phyloP scores from a whole-genome alignment of 352 stramenopile genomes.

The Phytophthora palmivora region DNA sequence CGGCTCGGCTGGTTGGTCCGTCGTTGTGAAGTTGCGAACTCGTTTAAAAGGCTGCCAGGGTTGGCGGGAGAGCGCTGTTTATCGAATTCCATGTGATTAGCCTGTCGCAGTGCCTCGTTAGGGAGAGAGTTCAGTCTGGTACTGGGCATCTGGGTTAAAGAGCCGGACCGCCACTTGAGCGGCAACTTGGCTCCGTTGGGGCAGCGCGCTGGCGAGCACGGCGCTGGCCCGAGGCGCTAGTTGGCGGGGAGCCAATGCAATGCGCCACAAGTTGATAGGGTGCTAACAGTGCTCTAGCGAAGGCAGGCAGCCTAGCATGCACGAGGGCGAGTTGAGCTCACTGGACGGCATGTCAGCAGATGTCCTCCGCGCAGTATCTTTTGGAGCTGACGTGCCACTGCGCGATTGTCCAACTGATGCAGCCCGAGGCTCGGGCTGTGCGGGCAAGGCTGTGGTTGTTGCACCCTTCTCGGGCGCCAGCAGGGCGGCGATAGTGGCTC shows the following conservation, averaged over 20 bases:
- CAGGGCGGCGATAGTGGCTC: slow-evolving; percentile 30
- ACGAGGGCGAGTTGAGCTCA: no score
- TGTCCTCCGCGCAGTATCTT: slow-evolving; percentile 30
- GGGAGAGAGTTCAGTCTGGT: slow-evolving; percentile 43
- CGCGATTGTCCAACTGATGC: slow-evolving; percentile 35
- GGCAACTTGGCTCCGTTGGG: slow-evolving; percentile 31
- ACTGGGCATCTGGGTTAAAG: slow-evolving; percentile 34
- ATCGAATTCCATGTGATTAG: slow-evolving; percentile 47
- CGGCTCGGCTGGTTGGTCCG: slow-evolving; percentile 23
- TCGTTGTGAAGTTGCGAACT: slow-evolving; percentile 36
- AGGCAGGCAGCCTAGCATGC: no score
- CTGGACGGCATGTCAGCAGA: slow-evolving; percentile 12
- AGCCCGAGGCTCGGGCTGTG: no score
- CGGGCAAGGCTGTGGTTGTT: slow-evolving; percentile 25
- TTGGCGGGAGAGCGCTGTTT: slow-evolving; percentile 34
- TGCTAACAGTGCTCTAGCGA: no score
- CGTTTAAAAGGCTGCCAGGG: no score
- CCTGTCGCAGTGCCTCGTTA: slow-evolving; percentile 36
- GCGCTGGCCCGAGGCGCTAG: slow-evolving; percentile 15
- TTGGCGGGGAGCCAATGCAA: background rate
- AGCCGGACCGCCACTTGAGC: slow-evolving; percentile 31
- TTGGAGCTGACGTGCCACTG: slow-evolving; percentile 24
- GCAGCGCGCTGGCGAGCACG: no score
- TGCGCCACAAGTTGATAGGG: background rate
- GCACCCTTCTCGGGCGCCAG: slow-evolving; percentile 31